Percentiles rank a stretch among this genome's conserved stretches.
These are phyloP conservation scores for Xylaria grammica DNA, from an alignment of 495 filamentous ascomycete genomes.

Conservation along the genomic window DNA sequence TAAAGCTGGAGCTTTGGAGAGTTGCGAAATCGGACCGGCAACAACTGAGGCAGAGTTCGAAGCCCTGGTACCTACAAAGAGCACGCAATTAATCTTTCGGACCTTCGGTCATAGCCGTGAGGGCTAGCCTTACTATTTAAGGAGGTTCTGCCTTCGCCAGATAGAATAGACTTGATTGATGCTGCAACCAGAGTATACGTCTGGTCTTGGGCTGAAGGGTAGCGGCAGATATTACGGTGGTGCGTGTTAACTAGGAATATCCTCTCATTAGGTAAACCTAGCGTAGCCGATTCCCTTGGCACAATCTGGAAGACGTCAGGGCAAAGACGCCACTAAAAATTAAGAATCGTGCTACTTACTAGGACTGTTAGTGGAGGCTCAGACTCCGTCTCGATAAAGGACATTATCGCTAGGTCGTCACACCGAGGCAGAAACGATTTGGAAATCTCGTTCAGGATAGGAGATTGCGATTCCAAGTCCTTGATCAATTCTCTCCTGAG, in stretches of 20 bases:
- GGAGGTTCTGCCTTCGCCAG: too few relatives aligned
- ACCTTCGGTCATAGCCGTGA: too few relatives aligned
- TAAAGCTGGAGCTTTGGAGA: neutral
- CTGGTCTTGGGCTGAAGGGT: constrained; percentile 8
- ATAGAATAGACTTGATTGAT: constrained; percentile 9
- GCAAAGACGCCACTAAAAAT: neutral
- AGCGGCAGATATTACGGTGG: constrained; percentile 11
- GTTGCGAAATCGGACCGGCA: neutral
- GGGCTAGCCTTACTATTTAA: too few relatives aligned
- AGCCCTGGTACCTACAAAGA: too few relatives aligned
- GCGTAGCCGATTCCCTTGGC: constrained; percentile 1
- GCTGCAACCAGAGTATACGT: neutral
- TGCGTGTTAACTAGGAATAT: constrained; percentile 1
- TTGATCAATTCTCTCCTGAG: too few relatives aligned
- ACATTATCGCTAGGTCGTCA: neutral
- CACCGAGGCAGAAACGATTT: constrained; percentile 6
- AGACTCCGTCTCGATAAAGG: neutral
- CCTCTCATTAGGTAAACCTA: neutral
- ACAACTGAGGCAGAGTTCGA: neutral
- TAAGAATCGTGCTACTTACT: neutral
- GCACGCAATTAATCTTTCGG: too few relatives aligned
- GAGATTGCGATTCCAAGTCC: neutral
- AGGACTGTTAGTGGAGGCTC: constrained; percentile 6
- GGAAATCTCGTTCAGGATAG: neutral
- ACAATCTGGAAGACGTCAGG: constrained; percentile 7